Base-by-base conservation (phyloP, 805 yeast species). In the Candida incommunis region DNA sequence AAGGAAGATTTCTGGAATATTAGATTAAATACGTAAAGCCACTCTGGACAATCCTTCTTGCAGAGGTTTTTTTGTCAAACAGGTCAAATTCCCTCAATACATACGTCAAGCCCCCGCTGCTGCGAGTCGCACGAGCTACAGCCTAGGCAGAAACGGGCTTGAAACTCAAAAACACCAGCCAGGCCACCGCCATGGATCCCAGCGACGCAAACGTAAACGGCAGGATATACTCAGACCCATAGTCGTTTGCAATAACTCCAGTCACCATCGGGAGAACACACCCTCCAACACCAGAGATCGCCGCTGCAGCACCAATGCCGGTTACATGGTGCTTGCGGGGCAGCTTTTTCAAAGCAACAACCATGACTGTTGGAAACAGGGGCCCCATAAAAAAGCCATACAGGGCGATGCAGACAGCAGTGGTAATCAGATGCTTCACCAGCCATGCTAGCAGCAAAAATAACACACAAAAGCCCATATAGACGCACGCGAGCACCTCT, bases 281-380 rank as follows among this genome's bases (percentile, higher is more conserved):
- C n/a, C 82, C 82, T 1, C 94, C 95, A 15, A 80, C 75, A 2
- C 92, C 88, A 3, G 94, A 94, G 48, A 83, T 57, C 0, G 92
- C 87, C 46, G 87, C 78, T 20, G 82, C 75, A 44, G 82, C 67
- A 0, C 94, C 88, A 7, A 85, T 71, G 1, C 86, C 88, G 16
- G 75, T 62, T 7, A 82, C 73, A 44, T 81, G 82, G 44, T 71
- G 63, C 40, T 67, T 69, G 23, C 64, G 61, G 0, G 94, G 94
- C 40, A 85, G 59, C 2, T 76, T 64, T 45, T 76, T 75, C 41
- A 82, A 60, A 1, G 86, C 70, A 5, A 80, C 72, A 13, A 81
- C 74, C 43, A 82, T 76, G 0, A 82, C 74, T 3, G 88, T 78
- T 1, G 94, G 87, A 60, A 78, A 82, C 27, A 76, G 64, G 1